A percentile compares a stretch with the other conserved stretches of the same genome.
phyloP scores from a whole-genome alignment of 2,329 filamentous ascomycete species.

The Mariannaea sp. region DNA sequence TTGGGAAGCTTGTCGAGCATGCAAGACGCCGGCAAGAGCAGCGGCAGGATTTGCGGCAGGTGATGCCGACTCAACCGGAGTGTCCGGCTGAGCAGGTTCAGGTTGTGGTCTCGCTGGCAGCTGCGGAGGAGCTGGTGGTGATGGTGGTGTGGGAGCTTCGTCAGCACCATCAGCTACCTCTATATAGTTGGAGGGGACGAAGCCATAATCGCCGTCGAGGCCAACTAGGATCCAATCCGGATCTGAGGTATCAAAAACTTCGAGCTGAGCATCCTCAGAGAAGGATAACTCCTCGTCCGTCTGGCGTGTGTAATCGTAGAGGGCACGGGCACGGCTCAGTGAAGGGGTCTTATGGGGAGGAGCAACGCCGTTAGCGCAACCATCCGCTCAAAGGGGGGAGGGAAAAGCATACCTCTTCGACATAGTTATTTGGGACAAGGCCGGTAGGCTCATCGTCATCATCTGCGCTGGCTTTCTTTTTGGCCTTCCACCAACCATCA shows the following conservation, averaged over 20 bases:
- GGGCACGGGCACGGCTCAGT: slow-evolving; percentile 75
- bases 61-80: slow-evolving; percentile 34
- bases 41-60: slow-evolving; percentile 53
- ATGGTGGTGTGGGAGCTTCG: slow-evolving; percentile 49
- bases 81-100: slow-evolving; percentile 42
- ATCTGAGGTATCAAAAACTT: slow-evolving; percentile 88
- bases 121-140: slow-evolving; percentile 44
- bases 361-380: slow-evolving; percentile 8
- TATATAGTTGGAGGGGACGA: slow-evolving; percentile 96
- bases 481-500: slow-evolving; percentile 93
- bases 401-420: slow-evolving; percentile 72
- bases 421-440: slow-evolving; percentile 91
- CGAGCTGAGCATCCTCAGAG: slow-evolving; percentile 79
- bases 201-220: slow-evolving; percentile 83
- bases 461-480: slow-evolving; percentile 82
- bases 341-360: slow-evolving; percentile 62
- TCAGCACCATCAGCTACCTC: slow-evolving; percentile 64
- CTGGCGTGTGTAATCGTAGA: slow-evolving; percentile 97
- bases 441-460: slow-evolving; percentile 92
- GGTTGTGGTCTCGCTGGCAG: slow-evolving; percentile 51
- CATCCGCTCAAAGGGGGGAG: slow-evolving; percentile 3
- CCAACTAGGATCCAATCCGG: slow-evolving; percentile 97
- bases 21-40: slow-evolving; percentile 62
- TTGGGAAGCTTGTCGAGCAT: slow-evolving; percentile 48
- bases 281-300: slow-evolving; percentile 98